phyloP scores from a whole-genome alignment of 352 stramenopile species.

The Globisporangium nagaii region DNA sequence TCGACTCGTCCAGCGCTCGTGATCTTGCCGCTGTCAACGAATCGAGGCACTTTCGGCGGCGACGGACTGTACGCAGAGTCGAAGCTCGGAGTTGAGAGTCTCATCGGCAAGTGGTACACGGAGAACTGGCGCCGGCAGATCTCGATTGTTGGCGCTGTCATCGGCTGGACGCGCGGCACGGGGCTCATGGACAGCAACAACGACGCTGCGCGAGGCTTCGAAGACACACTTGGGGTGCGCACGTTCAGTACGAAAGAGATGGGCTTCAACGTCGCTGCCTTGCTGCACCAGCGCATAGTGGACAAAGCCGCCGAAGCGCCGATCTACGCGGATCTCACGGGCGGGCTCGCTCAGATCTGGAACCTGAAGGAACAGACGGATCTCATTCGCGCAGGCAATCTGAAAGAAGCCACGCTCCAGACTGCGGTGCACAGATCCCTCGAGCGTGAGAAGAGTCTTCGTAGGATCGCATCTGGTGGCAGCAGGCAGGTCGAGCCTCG shows the following conservation, averaged over 20 bases:
- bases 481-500: slow-evolving; percentile 36
- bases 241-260: slow-evolving; percentile 87
- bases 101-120: slow-evolving; percentile 85
- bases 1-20: slow-evolving; percentile 68
- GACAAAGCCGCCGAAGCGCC: slow-evolving; percentile 63
- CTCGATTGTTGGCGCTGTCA: slow-evolving; percentile 77
- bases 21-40: slow-evolving; percentile 79
- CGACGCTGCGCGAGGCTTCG: slow-evolving; percentile 71
- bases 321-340: slow-evolving; percentile 76
- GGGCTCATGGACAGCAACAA: slow-evolving; percentile 89
- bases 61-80: slow-evolving; percentile 87
- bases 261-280: slow-evolving; percentile 83
- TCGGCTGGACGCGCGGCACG: slow-evolving; percentile 85
- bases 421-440: slow-evolving; percentile 30
- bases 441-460: slow-evolving; percentile 34
- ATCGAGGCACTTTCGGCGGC: slow-evolving; percentile 83
- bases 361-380: slow-evolving; percentile 70
- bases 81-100: slow-evolving; percentile 81
- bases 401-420: slow-evolving; percentile 54
- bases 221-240: slow-evolving; percentile 65
- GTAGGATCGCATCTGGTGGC: slow-evolving; percentile 17
- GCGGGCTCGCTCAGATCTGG: slow-evolving; percentile 70
- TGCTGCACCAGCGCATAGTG: slow-evolving; percentile 80
- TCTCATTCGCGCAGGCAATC: slow-evolving; percentile 42
- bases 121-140: slow-evolving; percentile 86